These are phyloP conservation scores for Zopfia rhizophila DNA, from an alignment of 2,329 filamentous ascomycete genomes.

Conservation along the genomic window DNA sequence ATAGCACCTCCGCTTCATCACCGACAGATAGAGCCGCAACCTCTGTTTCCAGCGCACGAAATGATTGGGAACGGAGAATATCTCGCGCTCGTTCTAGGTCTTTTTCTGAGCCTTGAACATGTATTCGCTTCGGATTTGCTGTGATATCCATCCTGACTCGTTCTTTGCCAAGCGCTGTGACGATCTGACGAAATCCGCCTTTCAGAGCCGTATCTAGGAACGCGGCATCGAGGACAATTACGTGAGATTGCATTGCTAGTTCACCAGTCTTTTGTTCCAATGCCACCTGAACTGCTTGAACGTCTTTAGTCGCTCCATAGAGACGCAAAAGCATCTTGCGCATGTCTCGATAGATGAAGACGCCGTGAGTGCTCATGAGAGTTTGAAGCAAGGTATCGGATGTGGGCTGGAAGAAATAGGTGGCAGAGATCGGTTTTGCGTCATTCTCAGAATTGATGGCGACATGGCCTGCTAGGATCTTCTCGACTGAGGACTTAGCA, in stretches of 20 bases:
- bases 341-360: slow-evolving; percentile 14
- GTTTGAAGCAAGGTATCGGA: slow-evolving; percentile 4
- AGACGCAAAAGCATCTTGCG: slow-evolving; percentile 13
- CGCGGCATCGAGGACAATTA: slow-evolving; percentile 20
- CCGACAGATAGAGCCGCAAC: slow-evolving; percentile 12
- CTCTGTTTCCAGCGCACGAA: slow-evolving; percentile 2
- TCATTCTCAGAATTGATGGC: slow-evolving; percentile 3
- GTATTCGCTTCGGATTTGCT: slow-evolving; percentile 26
- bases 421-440: slow-evolving; percentile 9
- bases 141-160: slow-evolving; percentile 27
- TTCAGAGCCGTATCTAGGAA: slow-evolving; percentile 15
- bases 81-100: slow-evolving; percentile 14
- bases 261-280: slow-evolving; percentile 11
- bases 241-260: slow-evolving; percentile 9
- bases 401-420: slow-evolving; percentile 11
- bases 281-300: slow-evolving; percentile 1
- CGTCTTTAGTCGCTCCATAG: slow-evolving; percentile 3
- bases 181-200: slow-evolving; percentile 25
- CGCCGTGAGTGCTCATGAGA: slow-evolving; percentile 5
- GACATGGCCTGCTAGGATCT: slow-evolving; percentile 21
- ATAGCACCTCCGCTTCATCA: slow-evolving; percentile 12
- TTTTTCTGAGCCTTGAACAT: slow-evolving; percentile 21
- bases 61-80: slow-evolving; percentile 13
- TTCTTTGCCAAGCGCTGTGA: slow-evolving; percentile 26
- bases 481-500: slow-evolving; percentile 16